phyloP scores from a whole-genome alignment of 2,329 filamentous ascomycete genomes.

The Venturia effusa region DNA sequence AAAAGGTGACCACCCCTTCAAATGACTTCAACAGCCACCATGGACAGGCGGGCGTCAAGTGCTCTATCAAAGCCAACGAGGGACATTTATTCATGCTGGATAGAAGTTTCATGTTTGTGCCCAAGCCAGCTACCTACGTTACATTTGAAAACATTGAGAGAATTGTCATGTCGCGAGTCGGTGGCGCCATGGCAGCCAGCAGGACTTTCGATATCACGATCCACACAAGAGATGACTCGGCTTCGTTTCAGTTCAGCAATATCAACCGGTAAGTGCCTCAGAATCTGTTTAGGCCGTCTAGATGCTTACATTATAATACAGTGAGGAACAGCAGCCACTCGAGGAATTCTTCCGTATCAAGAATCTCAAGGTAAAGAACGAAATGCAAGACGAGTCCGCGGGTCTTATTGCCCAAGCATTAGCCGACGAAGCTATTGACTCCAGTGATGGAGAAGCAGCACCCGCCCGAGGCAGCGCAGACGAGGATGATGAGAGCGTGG shows the following conservation, averaged over 20 bases:
- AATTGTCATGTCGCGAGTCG: constrained; percentile 91
- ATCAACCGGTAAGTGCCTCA: constrained; percentile 64
- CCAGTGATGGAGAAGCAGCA: constrained; percentile 67
- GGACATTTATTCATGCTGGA: constrained; percentile 94
- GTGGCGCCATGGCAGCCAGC: constrained; percentile 83
- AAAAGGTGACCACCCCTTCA: constrained; percentile 88
- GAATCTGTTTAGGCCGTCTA: constrained; percentile 3
- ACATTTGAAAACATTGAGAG: constrained; percentile 86
- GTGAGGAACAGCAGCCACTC: constrained; percentile 89
- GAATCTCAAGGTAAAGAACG: constrained; percentile 91
- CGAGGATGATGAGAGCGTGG: constrained; percentile 88
- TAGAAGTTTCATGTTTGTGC: constrained; percentile 98
- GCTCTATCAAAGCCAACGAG: constrained; percentile 99
- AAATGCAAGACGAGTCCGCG: constrained; percentile 82
- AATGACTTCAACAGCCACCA: constrained; percentile 94
- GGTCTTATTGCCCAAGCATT: constrained; percentile 67
- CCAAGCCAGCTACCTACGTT: constrained; percentile 95
- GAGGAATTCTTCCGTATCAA: constrained; percentile 97
- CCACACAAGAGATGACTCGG: constrained; percentile 72
- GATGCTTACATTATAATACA: constrained; percentile 22
- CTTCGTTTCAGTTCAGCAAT: constrained; percentile 95
- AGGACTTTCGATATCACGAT: constrained; percentile 97
- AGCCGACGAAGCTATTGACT: constrained; percentile 70
- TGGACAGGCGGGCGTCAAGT: constrained; percentile 91
- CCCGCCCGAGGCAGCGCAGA: constrained; percentile 77